phyloP scores from a whole-genome alignment of 768 basidiomycete genomes.

The Boletus subparvulus region DNA sequence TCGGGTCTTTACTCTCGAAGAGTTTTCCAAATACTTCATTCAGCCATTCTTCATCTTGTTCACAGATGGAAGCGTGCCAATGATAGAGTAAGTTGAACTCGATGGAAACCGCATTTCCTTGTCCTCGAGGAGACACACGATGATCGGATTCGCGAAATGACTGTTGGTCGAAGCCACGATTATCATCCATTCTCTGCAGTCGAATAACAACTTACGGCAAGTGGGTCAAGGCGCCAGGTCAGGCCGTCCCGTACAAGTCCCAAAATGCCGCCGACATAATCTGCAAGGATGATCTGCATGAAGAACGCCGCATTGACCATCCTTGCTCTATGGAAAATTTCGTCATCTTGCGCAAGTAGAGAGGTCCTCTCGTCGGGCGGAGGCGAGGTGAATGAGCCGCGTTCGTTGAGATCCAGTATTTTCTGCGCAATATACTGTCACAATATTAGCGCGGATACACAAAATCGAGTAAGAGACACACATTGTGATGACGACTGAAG shows the following conservation, averaged over 20 bases:
- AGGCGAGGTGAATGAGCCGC: slow-evolving; percentile 40
- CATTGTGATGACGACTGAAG: slow-evolving; percentile 73
- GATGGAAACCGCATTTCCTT: slow-evolving; percentile 73
- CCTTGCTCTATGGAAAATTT: slow-evolving; percentile 72
- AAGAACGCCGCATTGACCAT: slow-evolving; percentile 74
- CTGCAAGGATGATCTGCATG: slow-evolving; percentile 65
- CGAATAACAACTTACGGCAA: slow-evolving; percentile 42
- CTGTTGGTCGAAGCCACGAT: slow-evolving; percentile 31
- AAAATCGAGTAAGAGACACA: slow-evolving; percentile 30
- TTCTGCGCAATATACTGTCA: slow-evolving; percentile 66
- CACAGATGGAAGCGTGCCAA: slow-evolving; percentile 67
- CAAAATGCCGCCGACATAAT: slow-evolving; percentile 76
- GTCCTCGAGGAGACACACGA: slow-evolving; percentile 56
- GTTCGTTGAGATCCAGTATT: slow-evolving; percentile 69
- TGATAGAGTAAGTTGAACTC: slow-evolving; percentile 66
- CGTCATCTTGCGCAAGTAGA: slow-evolving; percentile 60
- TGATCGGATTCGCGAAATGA: slow-evolving; percentile 51
- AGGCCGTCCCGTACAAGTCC: slow-evolving; percentile 63
- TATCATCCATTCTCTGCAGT: neutral
- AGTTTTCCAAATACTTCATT: slow-evolving; percentile 43
- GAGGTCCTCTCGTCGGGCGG: slow-evolving; percentile 16
- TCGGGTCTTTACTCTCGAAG: slow-evolving; percentile 43
- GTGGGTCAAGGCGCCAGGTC: slow-evolving; percentile 68
- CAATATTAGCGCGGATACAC: slow-evolving; percentile 6
- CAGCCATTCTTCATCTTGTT: slow-evolving; percentile 56